Evolutionary conservation across 352 stramenopile species (phyloP).

Genomic region (Phytophthora pisi): DNA sequence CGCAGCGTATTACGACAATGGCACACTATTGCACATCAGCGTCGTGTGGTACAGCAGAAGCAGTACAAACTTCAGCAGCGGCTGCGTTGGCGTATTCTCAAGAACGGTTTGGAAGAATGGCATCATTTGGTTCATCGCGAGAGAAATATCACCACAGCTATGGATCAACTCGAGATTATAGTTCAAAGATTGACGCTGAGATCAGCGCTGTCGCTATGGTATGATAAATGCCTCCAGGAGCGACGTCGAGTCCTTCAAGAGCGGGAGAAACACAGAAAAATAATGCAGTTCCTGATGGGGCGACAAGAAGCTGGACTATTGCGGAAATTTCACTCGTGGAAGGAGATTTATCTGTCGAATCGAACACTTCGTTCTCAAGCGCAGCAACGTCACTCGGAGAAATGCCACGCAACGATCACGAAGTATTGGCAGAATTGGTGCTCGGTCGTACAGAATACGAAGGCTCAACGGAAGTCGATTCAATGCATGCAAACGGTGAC

Average conservation of each 20-base stretch:
- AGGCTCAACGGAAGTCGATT: conserved; percentile 14
- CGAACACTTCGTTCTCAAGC: conserved; percentile 8
- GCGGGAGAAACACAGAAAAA: conserved; percentile 35
- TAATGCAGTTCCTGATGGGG: conserved; percentile 45
- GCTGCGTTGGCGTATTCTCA: conserved; percentile 2
- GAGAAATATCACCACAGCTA: neutral
- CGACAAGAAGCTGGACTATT: conserved; percentile 33
- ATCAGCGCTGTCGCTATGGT: conserved; percentile 18
- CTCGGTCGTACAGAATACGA: conserved; percentile 5
- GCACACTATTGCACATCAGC: neutral
- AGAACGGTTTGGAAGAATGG: conserved; percentile 16
- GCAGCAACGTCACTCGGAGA: conserved; percentile 7
- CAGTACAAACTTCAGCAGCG: conserved; percentile 20
- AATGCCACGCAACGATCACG: conserved; percentile 4
- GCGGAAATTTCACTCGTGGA: conserved; percentile 42
- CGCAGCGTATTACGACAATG: conserved; percentile 23
- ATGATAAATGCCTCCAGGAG: conserved; percentile 9
- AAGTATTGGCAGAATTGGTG: conserved; percentile 21
- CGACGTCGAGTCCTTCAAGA: conserved; percentile 14
- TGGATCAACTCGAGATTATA: conserved; percentile 8
- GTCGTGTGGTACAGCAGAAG: conserved; percentile 23
- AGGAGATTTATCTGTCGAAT: conserved; percentile 12
- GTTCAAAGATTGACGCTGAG: conserved; percentile 8
- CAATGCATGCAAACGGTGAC: conserved; percentile 6
- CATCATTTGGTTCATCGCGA: conserved; percentile 17